Conservation (phyloP, 352 stramenopile genomes). For the Globisporangium rhizosaccharum region DNA sequence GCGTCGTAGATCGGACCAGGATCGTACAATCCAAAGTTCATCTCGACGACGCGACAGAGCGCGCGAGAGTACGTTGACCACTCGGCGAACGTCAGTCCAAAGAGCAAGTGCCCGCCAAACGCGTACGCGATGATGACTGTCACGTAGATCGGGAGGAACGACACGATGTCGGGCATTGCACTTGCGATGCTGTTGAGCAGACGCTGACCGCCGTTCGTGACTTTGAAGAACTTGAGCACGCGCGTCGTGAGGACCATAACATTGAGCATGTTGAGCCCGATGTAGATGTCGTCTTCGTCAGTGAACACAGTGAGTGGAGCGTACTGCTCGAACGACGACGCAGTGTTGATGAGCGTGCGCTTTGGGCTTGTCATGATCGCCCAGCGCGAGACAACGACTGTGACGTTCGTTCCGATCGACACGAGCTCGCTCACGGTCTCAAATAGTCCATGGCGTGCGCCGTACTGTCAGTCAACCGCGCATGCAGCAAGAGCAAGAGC, state of each 20-base stretch:
- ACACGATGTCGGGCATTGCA: slow-evolving; percentile 61
- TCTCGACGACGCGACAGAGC: slow-evolving; percentile 64
- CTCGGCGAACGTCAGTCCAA: slow-evolving; percentile 52
- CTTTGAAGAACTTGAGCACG: slow-evolving; percentile 66
- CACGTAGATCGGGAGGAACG: slow-evolving; percentile 68
- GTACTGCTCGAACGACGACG: slow-evolving; percentile 49
- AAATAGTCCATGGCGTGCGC: slow-evolving; percentile 43
- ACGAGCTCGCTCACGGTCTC: slow-evolving; percentile 56
- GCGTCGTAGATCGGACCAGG: slow-evolving; percentile 62
- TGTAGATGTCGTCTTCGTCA: slow-evolving; percentile 44
- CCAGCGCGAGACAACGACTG: slow-evolving; percentile 44
- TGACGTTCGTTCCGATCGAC: slow-evolving; percentile 47
- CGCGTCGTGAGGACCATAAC: slow-evolving; percentile 48
- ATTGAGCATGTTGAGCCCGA: slow-evolving; percentile 61
- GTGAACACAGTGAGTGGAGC: slow-evolving; percentile 30
- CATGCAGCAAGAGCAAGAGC: neutral
- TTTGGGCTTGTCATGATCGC: slow-evolving; percentile 29
- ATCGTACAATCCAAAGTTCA: slow-evolving; percentile 73
- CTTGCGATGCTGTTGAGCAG: slow-evolving; percentile 61
- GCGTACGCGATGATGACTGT: slow-evolving; percentile 59
- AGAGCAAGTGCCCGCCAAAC: slow-evolving; percentile 65
- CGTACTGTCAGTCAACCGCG: slow-evolving; percentile 25
- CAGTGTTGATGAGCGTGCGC: slow-evolving; percentile 21
- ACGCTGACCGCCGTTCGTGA: slow-evolving; percentile 48
- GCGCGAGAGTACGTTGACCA: slow-evolving; percentile 55